phyloP scores from a whole-genome alignment of 257 asterid species.

The Solanum piurae region DNA sequence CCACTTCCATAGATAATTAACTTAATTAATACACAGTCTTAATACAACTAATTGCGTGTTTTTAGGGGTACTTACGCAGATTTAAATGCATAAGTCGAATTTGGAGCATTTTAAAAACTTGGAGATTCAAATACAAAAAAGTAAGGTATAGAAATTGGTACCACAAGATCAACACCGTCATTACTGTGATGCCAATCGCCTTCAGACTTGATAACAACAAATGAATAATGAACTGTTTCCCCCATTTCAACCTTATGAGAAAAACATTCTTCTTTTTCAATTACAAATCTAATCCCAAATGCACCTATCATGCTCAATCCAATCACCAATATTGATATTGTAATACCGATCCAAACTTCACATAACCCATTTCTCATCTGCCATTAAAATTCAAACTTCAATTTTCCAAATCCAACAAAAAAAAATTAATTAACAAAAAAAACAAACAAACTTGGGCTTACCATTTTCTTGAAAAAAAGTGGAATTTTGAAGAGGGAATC shows the following conservation, averaged over 20 bases:
- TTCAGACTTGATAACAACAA: constrained; percentile 87
- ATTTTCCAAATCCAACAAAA: neutral
- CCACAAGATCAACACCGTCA: constrained; percentile 98
- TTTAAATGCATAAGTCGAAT: neutral
- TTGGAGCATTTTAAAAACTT: neutral
- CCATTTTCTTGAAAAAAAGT: neutral
- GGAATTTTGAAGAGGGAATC: neutral
- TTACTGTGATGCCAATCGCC: constrained; percentile 67
- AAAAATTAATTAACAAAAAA: neutral
- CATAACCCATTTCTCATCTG: neutral
- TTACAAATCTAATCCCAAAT: constrained; percentile 72
- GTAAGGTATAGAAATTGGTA: constrained; percentile 9
- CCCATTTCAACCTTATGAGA: constrained; percentile 93
- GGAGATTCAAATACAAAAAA: neutral
- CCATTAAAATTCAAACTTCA: neutral
- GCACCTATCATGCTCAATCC: constrained; percentile 31
- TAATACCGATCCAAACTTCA: constrained; percentile 11
- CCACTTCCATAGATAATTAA: neutral
- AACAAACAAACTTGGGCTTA: neutral
- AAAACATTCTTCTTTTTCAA: constrained; percentile 89
- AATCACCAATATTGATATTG: constrained; percentile 21
- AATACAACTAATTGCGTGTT: neutral
- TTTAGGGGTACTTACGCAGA: too few species aligned
- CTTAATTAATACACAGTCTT: neutral
- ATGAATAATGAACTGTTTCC: constrained; percentile 72